Evolutionary conservation across 192 early-diverging fungal species (phyloP).

Genomic region (Cetraspora pellucida): DNA sequence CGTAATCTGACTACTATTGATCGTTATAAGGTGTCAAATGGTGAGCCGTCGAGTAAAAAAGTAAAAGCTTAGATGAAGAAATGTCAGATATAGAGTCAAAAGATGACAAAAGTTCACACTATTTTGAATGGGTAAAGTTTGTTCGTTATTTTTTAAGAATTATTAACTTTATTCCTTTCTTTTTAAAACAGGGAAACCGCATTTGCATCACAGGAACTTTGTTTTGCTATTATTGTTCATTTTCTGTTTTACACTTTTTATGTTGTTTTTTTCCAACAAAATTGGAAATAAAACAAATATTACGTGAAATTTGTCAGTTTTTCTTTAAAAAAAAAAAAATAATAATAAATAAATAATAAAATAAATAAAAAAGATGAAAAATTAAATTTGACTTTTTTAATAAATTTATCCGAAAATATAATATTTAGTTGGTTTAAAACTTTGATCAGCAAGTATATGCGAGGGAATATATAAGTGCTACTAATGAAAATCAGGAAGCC

Average conservation of each 20-base stretch:
- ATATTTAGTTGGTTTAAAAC: no score
- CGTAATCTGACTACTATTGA: neutral
- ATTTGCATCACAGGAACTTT: neutral
- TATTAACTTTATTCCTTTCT: neutral
- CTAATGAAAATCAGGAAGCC: no score
- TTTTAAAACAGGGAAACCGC: neutral
- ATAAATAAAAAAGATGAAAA: no score
- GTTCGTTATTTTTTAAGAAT: neutral
- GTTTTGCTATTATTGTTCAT: neutral
- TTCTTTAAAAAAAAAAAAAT: neutral
- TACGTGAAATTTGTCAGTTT: neutral
- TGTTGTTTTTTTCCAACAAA: neutral
- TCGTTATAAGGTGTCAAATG: neutral
- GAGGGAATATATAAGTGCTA: no score
- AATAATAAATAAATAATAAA: no score
- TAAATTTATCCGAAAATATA: no score
- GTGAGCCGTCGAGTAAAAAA: slow-evolving; percentile 27
- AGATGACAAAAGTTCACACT: neutral
- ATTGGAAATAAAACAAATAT: neutral
- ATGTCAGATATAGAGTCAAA: neutral
- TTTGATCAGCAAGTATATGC: no score
- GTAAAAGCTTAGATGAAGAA: slow-evolving; percentile 2
- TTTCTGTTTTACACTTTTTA: neutral
- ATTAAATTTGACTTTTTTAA: no score
- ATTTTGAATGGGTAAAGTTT: slow-evolving; percentile 2